Conservation (phyloP, 768 basidiomycete species). For the Trichaptum fuscoviolaceum region DNA sequence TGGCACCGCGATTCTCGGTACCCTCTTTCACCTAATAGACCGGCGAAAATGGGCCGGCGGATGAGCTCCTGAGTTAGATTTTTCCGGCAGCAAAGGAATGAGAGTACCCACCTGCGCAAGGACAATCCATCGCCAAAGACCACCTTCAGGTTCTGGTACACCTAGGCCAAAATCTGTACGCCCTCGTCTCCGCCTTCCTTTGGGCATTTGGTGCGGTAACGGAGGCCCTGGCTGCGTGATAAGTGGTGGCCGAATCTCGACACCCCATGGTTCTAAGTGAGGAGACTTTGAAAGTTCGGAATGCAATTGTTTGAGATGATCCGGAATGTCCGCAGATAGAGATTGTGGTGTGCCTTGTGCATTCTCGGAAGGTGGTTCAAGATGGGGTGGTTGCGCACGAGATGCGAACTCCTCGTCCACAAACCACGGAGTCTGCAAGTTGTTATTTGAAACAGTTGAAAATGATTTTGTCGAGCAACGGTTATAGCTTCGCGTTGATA, state of each 20-base stretch:
- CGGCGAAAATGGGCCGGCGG: constrained; percentile 1
- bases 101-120: constrained; percentile 54
- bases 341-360: constrained; percentile 22
- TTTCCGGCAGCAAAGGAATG: background rate
- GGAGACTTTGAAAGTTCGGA: constrained; percentile 55
- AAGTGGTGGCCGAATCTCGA: constrained; percentile 51
- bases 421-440: constrained; percentile 53
- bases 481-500: background rate
- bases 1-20: constrained; percentile 71
- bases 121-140: constrained; percentile 76
- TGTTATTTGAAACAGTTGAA: background rate
- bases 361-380: constrained; percentile 21
- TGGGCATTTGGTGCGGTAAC: constrained; percentile 49
- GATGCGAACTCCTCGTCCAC: constrained; percentile 40
- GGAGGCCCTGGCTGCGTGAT: constrained; percentile 52
- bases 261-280: constrained; percentile 55
- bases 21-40: constrained; percentile 70
- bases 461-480: background rate
- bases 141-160: constrained; percentile 39
- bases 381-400: constrained; percentile 15
- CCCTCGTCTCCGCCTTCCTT: constrained; percentile 61
- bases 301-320: constrained; percentile 50
- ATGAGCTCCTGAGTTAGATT: background rate
- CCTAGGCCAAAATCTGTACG: constrained; percentile 66
- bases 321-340: constrained; percentile 50